Evolutionary conservation across 805 yeast genomes (phyloP), one percentile per base, ranked within the genome.

Genomic region (Phaffomyces opuntiae): DNA sequence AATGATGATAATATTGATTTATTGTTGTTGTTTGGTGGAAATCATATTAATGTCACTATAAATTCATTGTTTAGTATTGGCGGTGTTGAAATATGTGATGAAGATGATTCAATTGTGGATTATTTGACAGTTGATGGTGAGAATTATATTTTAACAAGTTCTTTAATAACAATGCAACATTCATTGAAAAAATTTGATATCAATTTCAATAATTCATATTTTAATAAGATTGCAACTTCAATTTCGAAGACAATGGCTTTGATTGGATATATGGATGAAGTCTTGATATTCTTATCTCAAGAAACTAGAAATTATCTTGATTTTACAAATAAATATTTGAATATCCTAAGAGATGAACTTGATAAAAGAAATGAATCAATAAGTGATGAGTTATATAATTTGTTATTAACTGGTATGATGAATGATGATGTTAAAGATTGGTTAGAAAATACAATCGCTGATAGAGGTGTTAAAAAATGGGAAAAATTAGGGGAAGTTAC

Each of bases 391-490:
- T 56, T 80, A 8, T 70, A 71, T 45, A 76, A 75, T 42, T 53
- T 77, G 21, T 59, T 80, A 2, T 55, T 80, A 4, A 77, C 85
- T 0, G 83, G 84, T 2, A 65, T 75, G 43, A 67, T 81, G 47
- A 70, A 78, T 1, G 68, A 65, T 13, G 61, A 68, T 1, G 64
- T 78, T 2, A 72, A 70, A 48, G 80, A 77, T 46, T 84, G 81
- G 80, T 65, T 85, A 56, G 70, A 76, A 21, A 81, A 81, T 52
- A 77, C 80, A 40, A 65, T 84, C 32, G 89, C 87, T 0, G 88
- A 82, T 49, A 66, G 84, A 49, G 86, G 86, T 27, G 59, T 77
- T 17, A 77, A 74, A 49, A 68, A 77, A 51, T 75, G 87, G 75
- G 63, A 65, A 3, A 72, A 70, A 43, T 43, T 72, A 16, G 82